Evolutionary conservation across 768 basidiomycete species (phyloP).

Genomic region (Phlebiopsis gigantea): DNA sequence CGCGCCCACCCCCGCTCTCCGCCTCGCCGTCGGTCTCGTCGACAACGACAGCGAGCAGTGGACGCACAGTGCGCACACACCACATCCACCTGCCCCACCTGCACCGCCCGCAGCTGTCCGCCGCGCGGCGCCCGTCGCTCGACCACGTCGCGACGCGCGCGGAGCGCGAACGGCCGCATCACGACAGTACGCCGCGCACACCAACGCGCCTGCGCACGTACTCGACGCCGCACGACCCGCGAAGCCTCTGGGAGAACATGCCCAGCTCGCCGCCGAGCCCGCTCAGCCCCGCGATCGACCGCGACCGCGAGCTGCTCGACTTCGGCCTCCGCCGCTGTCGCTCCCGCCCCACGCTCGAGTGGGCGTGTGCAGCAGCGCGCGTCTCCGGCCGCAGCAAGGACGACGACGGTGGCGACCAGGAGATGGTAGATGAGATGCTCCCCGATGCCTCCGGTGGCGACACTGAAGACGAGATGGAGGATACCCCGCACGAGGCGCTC

Average conservation of each 20-base stretch:
- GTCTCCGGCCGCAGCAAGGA: conserved; percentile 10
- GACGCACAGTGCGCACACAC: conserved; percentile 5
- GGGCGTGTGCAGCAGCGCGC: conserved; percentile 33
- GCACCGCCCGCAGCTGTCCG: conserved; percentile 6
- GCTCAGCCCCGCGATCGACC: conserved; percentile 11
- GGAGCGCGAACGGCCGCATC: conserved; percentile 20
- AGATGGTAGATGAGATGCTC: conserved; percentile 13
- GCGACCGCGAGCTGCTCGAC: conserved; percentile 19
- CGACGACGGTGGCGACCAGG: conserved; percentile 9
- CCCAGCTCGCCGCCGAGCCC: conserved; percentile 25
- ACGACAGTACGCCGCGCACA: background rate
- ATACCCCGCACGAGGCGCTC: conserved; percentile 46
- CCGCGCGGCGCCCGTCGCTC: conserved; percentile 23
- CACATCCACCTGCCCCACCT: background rate
- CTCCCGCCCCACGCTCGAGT: conserved; percentile 28
- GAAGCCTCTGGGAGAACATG: conserved; percentile 26
- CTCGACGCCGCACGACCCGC: conserved; percentile 13
- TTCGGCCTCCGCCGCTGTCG: conserved; percentile 22
- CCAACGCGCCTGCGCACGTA: conserved; percentile 11
- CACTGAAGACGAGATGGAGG: conserved; percentile 50
- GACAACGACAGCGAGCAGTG: conserved; percentile 4
- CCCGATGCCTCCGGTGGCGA: conserved; percentile 33
- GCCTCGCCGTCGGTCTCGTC: background rate
- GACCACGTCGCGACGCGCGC: conserved; percentile 29
- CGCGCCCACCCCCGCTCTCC: conserved; percentile 1